Conservation (phyloP, 129 eudicot species). For the Tanacetum coccineum region DNA sequence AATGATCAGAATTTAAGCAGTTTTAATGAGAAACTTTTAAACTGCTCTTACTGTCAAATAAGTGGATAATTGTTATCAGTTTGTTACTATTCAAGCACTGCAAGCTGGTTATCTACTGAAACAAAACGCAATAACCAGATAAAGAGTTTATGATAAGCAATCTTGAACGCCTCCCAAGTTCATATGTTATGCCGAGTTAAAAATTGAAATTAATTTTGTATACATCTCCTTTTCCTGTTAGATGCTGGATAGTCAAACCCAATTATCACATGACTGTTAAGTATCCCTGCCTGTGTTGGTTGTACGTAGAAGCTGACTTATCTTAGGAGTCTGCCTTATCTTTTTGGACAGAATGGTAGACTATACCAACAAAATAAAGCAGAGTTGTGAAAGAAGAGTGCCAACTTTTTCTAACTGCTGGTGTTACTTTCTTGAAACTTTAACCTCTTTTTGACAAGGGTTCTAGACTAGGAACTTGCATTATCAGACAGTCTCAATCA, state of each 20-base stretch:
- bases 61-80: too few species aligned
- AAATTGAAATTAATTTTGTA: too few species aligned
- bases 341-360: background rate
- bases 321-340: background rate
- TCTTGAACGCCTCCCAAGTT: too few species aligned
- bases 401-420: conserved; percentile 1
- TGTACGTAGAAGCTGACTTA: background rate
- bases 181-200: too few species aligned
- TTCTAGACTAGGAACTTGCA: background rate
- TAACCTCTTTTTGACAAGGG: background rate
- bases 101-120: too few species aligned
- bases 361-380: background rate
- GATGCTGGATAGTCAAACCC: conserved; percentile 1
- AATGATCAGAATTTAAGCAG: too few species aligned
- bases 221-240: background rate
- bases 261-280: conserved; percentile 2
- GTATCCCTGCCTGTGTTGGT: conserved; percentile 3
- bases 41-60: too few species aligned
- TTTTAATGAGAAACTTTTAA: too few species aligned
- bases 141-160: too few species aligned
- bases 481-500: background rate
- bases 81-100: too few species aligned
- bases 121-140: too few species aligned
- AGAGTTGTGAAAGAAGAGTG: conserved; percentile 16
- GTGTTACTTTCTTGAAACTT: conserved; percentile 14